Conservation (phyloP, 1,139 yeast species). For the Yamadazyma spencermartinsiae region DNA sequence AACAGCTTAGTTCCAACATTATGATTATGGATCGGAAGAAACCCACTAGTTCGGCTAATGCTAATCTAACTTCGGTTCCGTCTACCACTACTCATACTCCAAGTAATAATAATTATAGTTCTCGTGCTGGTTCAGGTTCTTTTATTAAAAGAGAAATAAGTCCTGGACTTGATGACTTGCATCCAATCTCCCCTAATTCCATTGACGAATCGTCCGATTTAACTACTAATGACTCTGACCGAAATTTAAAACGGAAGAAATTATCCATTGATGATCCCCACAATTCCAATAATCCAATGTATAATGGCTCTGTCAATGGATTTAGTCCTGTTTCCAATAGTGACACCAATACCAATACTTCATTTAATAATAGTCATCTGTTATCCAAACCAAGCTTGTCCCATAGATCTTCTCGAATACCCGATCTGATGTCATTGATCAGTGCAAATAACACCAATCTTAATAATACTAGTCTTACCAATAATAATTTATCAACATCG, state of each 20-base stretch:
- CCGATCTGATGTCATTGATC: conserved; percentile 10
- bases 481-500: conserved; percentile 21
- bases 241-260: conserved; percentile 44
- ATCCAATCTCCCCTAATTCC: conserved; percentile 60
- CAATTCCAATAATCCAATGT: conserved; percentile 43
- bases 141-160: conserved; percentile 11
- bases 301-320: conserved; percentile 42
- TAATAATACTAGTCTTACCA: conserved; percentile 5
- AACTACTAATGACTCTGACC: conserved; percentile 44
- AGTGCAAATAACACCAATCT: conserved; percentile 4
- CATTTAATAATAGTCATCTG: conserved; percentile 13
- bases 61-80: conserved; percentile 3
- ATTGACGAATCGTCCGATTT: conserved; percentile 69
- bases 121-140: conserved; percentile 11
- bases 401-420: conserved; percentile 17
- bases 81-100: conserved; percentile 24
- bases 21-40: conserved; percentile 94
- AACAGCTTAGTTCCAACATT: conserved; percentile 68
- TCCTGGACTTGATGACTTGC: conserved; percentile 16
- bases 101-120: conserved; percentile 22
- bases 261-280: conserved; percentile 47
- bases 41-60: conserved; percentile 30
- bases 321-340: conserved; percentile 48
- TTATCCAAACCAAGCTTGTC: conserved; percentile 6
- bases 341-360: conserved; percentile 27